Base-by-base conservation (phyloP, 768 basidiomycete species). In the Neoboletus brunneissimus region DNA sequence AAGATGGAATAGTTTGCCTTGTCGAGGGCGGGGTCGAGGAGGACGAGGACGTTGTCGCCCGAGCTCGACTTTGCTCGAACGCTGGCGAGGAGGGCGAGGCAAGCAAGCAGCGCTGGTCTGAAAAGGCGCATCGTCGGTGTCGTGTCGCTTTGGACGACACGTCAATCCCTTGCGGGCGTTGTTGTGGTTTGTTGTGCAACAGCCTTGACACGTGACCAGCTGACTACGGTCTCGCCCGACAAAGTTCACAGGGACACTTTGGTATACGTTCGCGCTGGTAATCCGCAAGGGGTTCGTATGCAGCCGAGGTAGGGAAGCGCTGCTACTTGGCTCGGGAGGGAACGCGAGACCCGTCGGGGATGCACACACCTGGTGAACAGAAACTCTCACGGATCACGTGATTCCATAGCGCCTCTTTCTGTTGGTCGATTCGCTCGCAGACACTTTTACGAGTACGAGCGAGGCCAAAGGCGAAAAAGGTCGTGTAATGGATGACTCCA, bases 11-110 rank as follows among this genome's bases (percentile, higher is more conserved):
- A 98, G 61, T 88, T 80, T 13, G 75, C 73, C 69, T 79, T 81
- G 65, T 83, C 77, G n/a, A 87, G 73, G 32, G 75, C 77, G 1
- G 86, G 82, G 68, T 98, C 93, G 34, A 96, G 77, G 15, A 96
- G 79, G 45, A 97, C 89, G 15, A 98, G 82, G 18, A 97, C 89
- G 29, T 85, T 87, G 72, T 88, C 79, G 15, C 89, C 91, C 11
- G 86, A 77, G 73, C 90, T 91, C n/a, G 91, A 92, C 64, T 78
- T 84, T 50, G 89, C 88, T 27, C 60, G 50, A 3, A 54, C 64
- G 13, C 58, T 40, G 12, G 58, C 22, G 6, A 71, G 54, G 4
- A 78, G 51, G 31, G 59, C 65, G 37, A 78, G 46, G 8, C 73
- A 56, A 3, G 69, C 65, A 12, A 69, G 55, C 45, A 73, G 56